Evolutionary conservation across 768 basidiomycete genomes (phyloP), one percentile per base, ranked within the genome.

Genomic region (Leccinellum rugosiceps): DNA sequence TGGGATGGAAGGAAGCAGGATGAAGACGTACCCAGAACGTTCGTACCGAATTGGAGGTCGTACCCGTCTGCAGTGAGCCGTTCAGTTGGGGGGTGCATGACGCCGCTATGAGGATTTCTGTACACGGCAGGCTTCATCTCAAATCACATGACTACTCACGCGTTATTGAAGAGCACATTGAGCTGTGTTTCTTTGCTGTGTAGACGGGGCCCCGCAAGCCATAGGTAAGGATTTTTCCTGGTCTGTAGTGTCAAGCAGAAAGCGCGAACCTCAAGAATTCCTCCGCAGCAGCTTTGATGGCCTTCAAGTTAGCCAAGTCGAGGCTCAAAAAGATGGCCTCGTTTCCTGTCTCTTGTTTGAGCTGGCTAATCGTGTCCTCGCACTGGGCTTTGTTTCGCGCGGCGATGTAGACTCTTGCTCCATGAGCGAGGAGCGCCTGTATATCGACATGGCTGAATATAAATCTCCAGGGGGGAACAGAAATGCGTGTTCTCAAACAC

Each of bases 111-210:
- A 30, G 19, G 7, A 26, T 41, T n/a, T 57, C 8, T 32, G n/a
- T 23, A 25, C 17, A 26, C 54, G 9, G 44, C 49, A 4, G 10
- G 3, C 21, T 31, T 10, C 17, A 15, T 56, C 25, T 26, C 81
- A 80, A 49, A 31, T 3, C 3, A 25, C n/a, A 41, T 41, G 38
- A 19, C 11, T 19, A 47, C 81, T 52, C 49, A 81, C 80, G 74
- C 81, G 45, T 78, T 83, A 56, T 82, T 81, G 68, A 79, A 76
- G 8, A 84, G 68, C 6, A 80, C 72, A 53, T 84, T 72, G 15
- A 85, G 67, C 54, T 72, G 67, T 2, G 59, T 71, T 60, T 84
- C 82, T 57, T 76, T 77, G 31, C 77, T 80, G 44, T 23, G 21
- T 21, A 44, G 19, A 44, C 6, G 43, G 10, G 23, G 6, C 19